phyloP scores from a whole-genome alignment of 1,284 basidiomycete genomes.

The Leccinum griseonigrum region DNA sequence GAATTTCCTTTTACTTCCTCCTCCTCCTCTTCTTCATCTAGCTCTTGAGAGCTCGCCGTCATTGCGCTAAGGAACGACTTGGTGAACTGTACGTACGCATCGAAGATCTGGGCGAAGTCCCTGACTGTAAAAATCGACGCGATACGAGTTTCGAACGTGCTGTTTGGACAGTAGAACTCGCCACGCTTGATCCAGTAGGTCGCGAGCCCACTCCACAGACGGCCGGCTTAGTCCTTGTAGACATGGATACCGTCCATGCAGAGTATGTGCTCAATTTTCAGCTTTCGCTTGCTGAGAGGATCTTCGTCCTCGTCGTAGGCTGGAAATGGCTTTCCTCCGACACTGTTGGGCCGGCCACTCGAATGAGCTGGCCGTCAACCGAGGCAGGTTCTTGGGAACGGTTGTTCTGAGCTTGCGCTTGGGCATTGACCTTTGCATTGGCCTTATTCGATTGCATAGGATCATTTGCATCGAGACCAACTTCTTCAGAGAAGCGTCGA shows the following conservation, averaged over 20 bases:
- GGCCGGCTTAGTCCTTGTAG: conserved; percentile 96
- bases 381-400: conserved; percentile 46
- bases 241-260: conserved; percentile 81
- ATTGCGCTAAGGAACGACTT: conserved; percentile 90
- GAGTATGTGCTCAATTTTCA: conserved; percentile 88
- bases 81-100: conserved; percentile 93
- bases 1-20: conserved; percentile 78
- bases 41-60: conserved; percentile 80
- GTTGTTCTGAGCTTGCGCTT: conserved; percentile 37
- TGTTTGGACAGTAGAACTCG: conserved; percentile 88
- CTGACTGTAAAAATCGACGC: conserved; percentile 87
- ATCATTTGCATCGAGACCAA: conserved; percentile 88
- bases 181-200: conserved; percentile 98
- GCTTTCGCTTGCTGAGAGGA: conserved; percentile 63
- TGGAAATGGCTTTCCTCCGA: conserved; percentile 48
- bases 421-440: conserved; percentile 43
- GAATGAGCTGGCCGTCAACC: conserved; percentile 63
- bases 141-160: conserved; percentile 89
- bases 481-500: conserved; percentile 87
- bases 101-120: conserved; percentile 98
- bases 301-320: conserved; percentile 83
- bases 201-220: conserved; percentile 93
- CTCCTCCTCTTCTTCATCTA: conserved; percentile 72
- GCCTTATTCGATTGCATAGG: conserved; percentile 54
- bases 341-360: conserved; percentile 71